Percentiles rank a stretch among this genome's conserved stretches.
Evolutionary conservation across 2,329 filamentous ascomycete genomes (phyloP).

Genomic region (Aspergillus amoenus): DNA sequence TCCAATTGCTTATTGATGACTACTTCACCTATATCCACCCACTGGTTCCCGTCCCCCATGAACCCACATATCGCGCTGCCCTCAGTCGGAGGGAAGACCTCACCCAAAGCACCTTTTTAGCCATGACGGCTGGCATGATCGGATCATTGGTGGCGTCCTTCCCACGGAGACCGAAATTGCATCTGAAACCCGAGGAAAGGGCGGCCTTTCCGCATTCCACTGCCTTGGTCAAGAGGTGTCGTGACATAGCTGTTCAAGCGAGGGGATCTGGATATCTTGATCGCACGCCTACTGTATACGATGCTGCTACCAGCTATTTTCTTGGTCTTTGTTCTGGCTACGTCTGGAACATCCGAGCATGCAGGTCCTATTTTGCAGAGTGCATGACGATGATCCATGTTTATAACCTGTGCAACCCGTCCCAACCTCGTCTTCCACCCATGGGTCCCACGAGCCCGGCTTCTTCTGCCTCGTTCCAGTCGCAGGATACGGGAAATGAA

Average conservation of each 20-base stretch:
- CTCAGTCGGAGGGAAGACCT: constrained; percentile 45
- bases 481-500: constrained; percentile 19
- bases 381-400: constrained; percentile 44
- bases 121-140: constrained; percentile 47
- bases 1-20: constrained; percentile 45
- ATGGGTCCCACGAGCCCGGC: constrained; percentile 23
- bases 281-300: constrained; percentile 42
- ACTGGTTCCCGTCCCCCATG: constrained; percentile 47
- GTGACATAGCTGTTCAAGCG: constrained; percentile 44
- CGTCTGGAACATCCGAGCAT: constrained; percentile 38
- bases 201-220: constrained; percentile 44
- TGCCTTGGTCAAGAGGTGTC: constrained; percentile 44
- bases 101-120: constrained; percentile 43
- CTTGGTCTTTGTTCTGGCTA: constrained; percentile 43
- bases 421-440: constrained; percentile 11
- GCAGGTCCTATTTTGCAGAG: constrained; percentile 45
- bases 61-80: constrained; percentile 46
- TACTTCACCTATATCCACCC: constrained; percentile 51
- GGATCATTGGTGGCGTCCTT: constrained; percentile 46
- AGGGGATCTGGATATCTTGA: constrained; percentile 47
- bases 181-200: constrained; percentile 40
- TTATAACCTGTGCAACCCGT: constrained; percentile 36
- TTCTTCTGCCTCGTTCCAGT: constrained; percentile 22
- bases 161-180: constrained; percentile 43
- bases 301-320: constrained; percentile 47